Conservation (phyloP, 2,329 filamentous ascomycete species). For the Xylaria sp. region DNA sequence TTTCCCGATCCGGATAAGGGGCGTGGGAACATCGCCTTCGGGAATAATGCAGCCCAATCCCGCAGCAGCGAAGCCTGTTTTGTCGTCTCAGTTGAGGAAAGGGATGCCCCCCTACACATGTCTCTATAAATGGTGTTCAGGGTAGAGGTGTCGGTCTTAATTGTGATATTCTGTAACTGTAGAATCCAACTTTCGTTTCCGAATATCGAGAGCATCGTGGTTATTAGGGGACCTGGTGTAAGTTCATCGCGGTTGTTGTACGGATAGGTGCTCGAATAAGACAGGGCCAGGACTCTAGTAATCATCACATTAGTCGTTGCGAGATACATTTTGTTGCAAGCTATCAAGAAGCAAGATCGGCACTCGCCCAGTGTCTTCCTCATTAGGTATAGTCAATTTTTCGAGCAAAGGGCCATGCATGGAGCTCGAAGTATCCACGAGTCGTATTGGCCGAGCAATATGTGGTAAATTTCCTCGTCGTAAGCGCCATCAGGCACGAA, state of each 20-base stretch:
- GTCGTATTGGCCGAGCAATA: background rate
- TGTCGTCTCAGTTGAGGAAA: background rate
- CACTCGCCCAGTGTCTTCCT: background rate
- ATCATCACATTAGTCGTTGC: background rate
- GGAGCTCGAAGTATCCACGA: background rate
- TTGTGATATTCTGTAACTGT: background rate
- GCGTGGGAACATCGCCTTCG: background rate
- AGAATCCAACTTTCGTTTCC: background rate
- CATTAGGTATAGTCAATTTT: background rate
- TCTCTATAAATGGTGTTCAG: background rate
- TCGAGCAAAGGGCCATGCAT: background rate
- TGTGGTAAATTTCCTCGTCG: no score
- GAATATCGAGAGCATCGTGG: background rate
- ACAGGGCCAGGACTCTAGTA: background rate
- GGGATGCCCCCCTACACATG: constrained; percentile 5
- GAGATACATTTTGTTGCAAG: background rate
- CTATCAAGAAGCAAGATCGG: no score
- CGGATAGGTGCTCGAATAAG: background rate
- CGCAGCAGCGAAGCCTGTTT: no score
- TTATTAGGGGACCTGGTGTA: background rate
- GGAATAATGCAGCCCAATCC: background rate
- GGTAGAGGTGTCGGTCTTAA: background rate
- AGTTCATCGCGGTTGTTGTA: background rate
- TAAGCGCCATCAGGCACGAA: no score
- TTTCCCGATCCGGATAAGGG: background rate